These are phyloP conservation scores for Neonectria magnoliae DNA, from an alignment of 2,329 filamentous ascomycete species.

Conservation along the genomic window DNA sequence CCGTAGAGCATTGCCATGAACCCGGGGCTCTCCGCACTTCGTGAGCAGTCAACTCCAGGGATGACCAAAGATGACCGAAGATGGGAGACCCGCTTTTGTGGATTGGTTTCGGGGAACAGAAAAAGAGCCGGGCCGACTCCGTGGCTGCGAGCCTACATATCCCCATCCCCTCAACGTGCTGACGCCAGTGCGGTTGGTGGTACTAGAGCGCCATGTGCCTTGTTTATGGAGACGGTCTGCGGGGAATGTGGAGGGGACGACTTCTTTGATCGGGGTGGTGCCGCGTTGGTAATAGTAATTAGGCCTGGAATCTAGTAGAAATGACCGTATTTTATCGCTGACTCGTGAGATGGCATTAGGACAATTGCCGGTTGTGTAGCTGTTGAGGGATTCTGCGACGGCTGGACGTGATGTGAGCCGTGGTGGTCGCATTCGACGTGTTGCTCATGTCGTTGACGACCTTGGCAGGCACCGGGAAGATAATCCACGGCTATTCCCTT, in stretches of 20 bases:
- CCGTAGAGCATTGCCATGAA: not conserved
- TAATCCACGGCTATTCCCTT: not conserved
- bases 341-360: constrained; percentile 1
- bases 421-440: not conserved
- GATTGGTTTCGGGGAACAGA: constrained; percentile 32
- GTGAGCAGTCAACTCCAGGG: not conserved
- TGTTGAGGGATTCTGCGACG: not conserved
- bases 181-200: not conserved
- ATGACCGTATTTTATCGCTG: constrained; percentile 21
- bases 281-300: not conserved
- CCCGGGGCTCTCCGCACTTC: constrained; percentile 12
- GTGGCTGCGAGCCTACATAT: constrained; percentile 10
- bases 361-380: not conserved
- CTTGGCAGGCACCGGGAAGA: not conserved
- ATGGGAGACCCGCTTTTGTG: constrained; percentile 8
- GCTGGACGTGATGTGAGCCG: not conserved
- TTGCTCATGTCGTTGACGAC: not conserved
- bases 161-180: constrained; percentile 12
- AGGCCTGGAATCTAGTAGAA: not conserved
- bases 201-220: constrained; percentile 7
- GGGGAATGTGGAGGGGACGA: constrained; percentile 20
- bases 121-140: constrained; percentile 38
- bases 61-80: not conserved
- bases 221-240: constrained; percentile 4
- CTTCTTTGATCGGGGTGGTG: not conserved